Percentiles rank a stretch among this genome's conserved stretches.
phyloP scores from a whole-genome alignment of 257 asterid species.

The Solanum clarkiae region DNA sequence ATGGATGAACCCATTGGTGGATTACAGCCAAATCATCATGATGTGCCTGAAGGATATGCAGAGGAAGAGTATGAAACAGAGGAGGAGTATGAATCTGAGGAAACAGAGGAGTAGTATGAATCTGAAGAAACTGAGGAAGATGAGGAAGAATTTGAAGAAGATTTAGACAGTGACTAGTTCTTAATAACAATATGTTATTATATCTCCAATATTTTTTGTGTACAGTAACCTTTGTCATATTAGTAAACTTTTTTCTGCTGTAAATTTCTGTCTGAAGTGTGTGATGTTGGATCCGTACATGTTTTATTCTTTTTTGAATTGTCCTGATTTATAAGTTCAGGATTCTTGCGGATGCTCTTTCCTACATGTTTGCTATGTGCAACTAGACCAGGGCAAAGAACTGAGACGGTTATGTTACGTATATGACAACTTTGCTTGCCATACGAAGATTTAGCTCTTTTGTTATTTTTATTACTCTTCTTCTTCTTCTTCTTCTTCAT shows the following conservation, averaged over 20 bases:
- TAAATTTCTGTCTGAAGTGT: constrained; percentile 96
- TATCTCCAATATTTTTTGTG: too few species aligned
- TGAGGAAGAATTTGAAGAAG: too few species aligned
- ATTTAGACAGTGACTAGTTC: too few species aligned
- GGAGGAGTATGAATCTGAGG: too few species aligned
- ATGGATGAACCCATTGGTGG: too few species aligned
- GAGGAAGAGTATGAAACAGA: too few species aligned
- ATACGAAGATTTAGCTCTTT: neutral
- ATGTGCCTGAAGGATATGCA: too few species aligned
- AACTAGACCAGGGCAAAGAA: neutral
- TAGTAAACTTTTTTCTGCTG: constrained; percentile 58
- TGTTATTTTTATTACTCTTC: neutral
- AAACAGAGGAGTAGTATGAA: too few species aligned
- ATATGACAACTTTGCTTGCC: neutral
- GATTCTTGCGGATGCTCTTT: neutral
- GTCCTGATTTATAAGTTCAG: neutral
- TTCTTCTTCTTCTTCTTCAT: neutral
- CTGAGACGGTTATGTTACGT: neutral
- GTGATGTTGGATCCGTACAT: constrained; percentile 60
- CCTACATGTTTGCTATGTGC: neutral
- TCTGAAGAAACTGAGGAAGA: too few species aligned
- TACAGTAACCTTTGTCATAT: too few species aligned
- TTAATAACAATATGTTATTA: too few species aligned
- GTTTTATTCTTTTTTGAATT: neutral
- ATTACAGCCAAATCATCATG: too few species aligned